Percentiles rank a stretch among this genome's conserved stretches.
phyloP scores from a whole-genome alignment of 73 alveolate genomes.

The Paramecium primaurelia region DNA sequence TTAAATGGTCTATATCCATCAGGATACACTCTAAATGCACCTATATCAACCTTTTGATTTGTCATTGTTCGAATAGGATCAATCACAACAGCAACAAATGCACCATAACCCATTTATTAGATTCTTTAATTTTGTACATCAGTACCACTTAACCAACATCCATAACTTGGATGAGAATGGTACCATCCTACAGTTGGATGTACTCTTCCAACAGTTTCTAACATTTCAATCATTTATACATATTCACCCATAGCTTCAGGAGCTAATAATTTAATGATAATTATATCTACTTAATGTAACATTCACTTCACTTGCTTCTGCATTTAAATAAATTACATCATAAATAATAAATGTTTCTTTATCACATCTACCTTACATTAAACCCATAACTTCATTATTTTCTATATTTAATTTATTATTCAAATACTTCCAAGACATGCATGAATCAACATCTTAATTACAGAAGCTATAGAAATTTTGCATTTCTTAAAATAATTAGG shows the following conservation, averaged over 20 bases:
- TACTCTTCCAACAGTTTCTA: slow-evolving; percentile 13
- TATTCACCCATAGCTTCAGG: slow-evolving; percentile 30
- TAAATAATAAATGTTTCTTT: slow-evolving; percentile 87
- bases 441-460: slow-evolving; percentile 94
- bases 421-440: slow-evolving; percentile 85
- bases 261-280: not conserved
- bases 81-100: slow-evolving; percentile 56
- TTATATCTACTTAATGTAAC: slow-evolving; percentile 3
- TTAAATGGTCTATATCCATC: slow-evolving; percentile 28
- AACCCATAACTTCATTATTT: slow-evolving; percentile 92
- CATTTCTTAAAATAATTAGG: slow-evolving; percentile 80
- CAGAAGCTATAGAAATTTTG: slow-evolving; percentile 83
- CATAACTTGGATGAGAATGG: slow-evolving; percentile 99
- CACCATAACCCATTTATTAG: slow-evolving; percentile 20
- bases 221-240: not conserved
- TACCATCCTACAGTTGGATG: slow-evolving; percentile 94
- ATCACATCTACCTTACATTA: slow-evolving; percentile 91
- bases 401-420: not conserved
- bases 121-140: slow-evolving; percentile 74
- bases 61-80: slow-evolving; percentile 62
- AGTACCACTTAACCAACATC: slow-evolving; percentile 98
- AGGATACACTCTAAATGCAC: slow-evolving; percentile 60
- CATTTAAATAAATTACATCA: slow-evolving; percentile 95
- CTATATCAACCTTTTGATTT: slow-evolving; percentile 50
- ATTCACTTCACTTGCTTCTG: slow-evolving; percentile 73